phyloP scores from a whole-genome alignment of 2,329 filamentous ascomycete species.

The Aspergillus candidus region DNA sequence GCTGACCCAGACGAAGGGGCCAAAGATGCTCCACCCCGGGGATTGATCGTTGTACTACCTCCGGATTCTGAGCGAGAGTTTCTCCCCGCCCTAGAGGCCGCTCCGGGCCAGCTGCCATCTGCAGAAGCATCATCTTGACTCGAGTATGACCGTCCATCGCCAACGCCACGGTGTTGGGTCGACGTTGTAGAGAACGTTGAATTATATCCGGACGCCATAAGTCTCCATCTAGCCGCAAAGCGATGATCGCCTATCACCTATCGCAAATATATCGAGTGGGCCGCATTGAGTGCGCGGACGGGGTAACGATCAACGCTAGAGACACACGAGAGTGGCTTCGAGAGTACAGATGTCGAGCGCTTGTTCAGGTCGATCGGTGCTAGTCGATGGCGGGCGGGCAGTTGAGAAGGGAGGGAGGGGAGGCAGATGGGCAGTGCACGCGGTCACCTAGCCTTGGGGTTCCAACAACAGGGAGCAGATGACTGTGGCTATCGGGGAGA shows the following conservation, averaged over 20 bases:
- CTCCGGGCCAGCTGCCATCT: conserved; percentile 36
- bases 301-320: conserved; percentile 1
- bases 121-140: conserved; percentile 35
- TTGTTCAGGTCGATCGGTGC: conserved; percentile 2
- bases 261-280: conserved; percentile 21
- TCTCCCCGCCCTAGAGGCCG: conserved; percentile 25
- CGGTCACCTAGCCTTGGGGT: conserved; percentile 1
- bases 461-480: too few relatives aligned
- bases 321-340: neutral
- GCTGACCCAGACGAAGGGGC: conserved; percentile 62
- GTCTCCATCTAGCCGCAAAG: conserved; percentile 38
- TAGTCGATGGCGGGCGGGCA: conserved; percentile 7
- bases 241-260: conserved; percentile 30
- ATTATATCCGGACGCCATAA: conserved; percentile 42
- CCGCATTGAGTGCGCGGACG: conserved; percentile 26
- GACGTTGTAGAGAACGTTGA: conserved; percentile 38
- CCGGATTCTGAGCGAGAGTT: conserved; percentile 51
- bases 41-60: conserved; percentile 56
- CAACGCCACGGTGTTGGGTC: conserved; percentile 35
- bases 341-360: conserved; percentile 2
- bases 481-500: too few relatives aligned
- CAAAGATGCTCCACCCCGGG: conserved; percentile 57
- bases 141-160: conserved; percentile 33
- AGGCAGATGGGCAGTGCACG: conserved; percentile 6
- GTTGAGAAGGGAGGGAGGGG: conserved; percentile 11